phyloP scores from a whole-genome alignment of 2,329 filamentous ascomycete species.

The Aspergillus bombycis region DNA sequence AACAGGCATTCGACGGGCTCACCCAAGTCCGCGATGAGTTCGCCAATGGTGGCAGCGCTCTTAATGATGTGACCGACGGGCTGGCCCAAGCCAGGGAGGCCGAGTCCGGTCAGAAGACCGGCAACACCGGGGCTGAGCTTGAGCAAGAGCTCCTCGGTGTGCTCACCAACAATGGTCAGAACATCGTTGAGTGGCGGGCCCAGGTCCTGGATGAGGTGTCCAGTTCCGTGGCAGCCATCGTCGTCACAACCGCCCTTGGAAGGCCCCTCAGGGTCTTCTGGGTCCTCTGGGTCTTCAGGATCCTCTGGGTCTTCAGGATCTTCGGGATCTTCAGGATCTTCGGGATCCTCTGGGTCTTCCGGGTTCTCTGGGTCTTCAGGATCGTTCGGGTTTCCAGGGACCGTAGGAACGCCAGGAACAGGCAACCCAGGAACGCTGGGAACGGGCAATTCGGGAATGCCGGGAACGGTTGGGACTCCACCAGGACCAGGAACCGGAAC shows the following conservation, averaged over 20 bases:
- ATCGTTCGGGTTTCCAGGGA: background rate
- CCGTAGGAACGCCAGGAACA: background rate
- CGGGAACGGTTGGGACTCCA: background rate
- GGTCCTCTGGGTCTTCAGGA: background rate
- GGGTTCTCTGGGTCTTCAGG: background rate
- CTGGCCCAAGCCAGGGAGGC: slow-evolving; percentile 26
- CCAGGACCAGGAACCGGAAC: background rate
- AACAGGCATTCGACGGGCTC: slow-evolving; percentile 24
- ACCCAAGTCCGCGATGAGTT: slow-evolving; percentile 29
- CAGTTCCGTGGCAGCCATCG: slow-evolving; percentile 24
- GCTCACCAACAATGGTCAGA: slow-evolving; percentile 33
- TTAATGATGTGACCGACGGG: slow-evolving; percentile 33
- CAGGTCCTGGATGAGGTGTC: slow-evolving; percentile 35
- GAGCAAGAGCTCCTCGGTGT: slow-evolving; percentile 31
- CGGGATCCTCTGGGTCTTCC: background rate
- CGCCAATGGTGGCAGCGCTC: slow-evolving; percentile 29
- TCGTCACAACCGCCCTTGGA: slow-evolving; percentile 17
- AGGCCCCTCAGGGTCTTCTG: background rate
- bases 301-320: background rate
- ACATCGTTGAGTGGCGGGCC: slow-evolving; percentile 35
- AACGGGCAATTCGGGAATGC: background rate
- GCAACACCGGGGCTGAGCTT: slow-evolving; percentile 33
- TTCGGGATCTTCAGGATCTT: background rate
- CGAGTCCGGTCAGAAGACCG: slow-evolving; percentile 32
- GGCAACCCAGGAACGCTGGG: background rate